Evolutionary conservation across 2,329 filamentous ascomycete species (phyloP).

Genomic region (Colletotrichum karsti): DNA sequence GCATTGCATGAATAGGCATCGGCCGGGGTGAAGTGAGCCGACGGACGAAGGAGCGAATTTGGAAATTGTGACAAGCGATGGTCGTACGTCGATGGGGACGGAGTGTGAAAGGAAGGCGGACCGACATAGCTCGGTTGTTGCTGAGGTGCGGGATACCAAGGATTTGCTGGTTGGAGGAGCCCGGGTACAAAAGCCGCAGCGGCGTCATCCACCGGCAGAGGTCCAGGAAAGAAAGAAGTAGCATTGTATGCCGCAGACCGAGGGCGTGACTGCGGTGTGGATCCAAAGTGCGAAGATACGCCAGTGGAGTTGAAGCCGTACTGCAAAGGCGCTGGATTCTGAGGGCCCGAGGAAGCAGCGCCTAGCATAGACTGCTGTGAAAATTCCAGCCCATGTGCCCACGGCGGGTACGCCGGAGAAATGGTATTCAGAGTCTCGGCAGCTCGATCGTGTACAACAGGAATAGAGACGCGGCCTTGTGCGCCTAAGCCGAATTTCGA

Average conservation of each 20-base stretch:
- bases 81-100: slow-evolving; percentile 21
- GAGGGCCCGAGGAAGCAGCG: background rate
- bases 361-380: background rate
- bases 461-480: background rate
- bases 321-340: background rate
- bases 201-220: background rate
- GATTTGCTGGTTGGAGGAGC: background rate
- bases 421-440: background rate
- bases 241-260: background rate
- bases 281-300: background rate
- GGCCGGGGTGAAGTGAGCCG: slow-evolving; percentile 8
- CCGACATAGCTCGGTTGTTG: slow-evolving; percentile 20
- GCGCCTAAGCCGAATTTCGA: background rate
- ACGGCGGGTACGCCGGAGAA: slow-evolving; percentile 6
- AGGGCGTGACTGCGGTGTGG: background rate
- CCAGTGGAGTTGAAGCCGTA: slow-evolving; percentile 3
- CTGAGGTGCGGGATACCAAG: slow-evolving; percentile 9
- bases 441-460: background rate
- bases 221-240: background rate
- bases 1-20: background rate
- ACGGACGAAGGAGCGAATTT: slow-evolving; percentile 2
- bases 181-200: background rate
- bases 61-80: slow-evolving; percentile 7
- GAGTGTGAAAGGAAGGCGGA: slow-evolving; percentile 12
- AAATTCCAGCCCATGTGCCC: slow-evolving; percentile 1